phyloP scores from a whole-genome alignment of 129 eudicot species.

The Dittrichia graveolens region DNA sequence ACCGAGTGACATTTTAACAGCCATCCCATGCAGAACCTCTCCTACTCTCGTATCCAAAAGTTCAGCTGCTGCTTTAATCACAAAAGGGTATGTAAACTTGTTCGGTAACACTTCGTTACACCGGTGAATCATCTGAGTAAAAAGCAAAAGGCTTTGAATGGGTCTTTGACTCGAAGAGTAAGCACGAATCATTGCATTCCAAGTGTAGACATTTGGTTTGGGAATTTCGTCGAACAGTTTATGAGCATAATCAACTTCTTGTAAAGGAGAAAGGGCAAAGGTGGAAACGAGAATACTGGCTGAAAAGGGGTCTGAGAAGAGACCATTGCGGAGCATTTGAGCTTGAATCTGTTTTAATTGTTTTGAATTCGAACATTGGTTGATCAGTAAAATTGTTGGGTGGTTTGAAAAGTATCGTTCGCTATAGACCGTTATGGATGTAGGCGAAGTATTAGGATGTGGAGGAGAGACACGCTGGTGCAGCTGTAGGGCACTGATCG shows the following conservation, averaged over 20 bases:
- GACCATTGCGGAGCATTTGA: conserved; percentile 62
- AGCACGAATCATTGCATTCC: conserved; percentile 68
- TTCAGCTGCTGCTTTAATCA: conserved; percentile 64
- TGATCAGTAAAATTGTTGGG: conserved; percentile 44
- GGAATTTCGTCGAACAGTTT: conserved; percentile 71
- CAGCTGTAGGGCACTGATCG: conserved; percentile 22
- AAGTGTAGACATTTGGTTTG: conserved; percentile 61
- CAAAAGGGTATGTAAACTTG: conserved; percentile 79
- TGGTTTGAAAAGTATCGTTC: conserved; percentile 61
- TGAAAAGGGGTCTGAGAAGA: conserved; percentile 67
- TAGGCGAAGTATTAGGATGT: conserved; percentile 1
- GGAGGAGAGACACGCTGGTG: conserved; percentile 29
- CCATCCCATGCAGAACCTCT: conserved; percentile 65
- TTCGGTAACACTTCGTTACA: conserved; percentile 47
- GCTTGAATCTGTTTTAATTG: conserved; percentile 77
- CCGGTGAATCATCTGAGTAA: conserved; percentile 40
- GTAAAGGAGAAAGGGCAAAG: conserved; percentile 32
- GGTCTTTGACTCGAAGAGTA: conserved; percentile 57
- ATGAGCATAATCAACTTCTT: conserved; percentile 58
- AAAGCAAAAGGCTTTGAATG: conserved; percentile 39
- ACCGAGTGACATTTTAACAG: conserved; percentile 44
- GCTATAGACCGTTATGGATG: conserved; percentile 36
- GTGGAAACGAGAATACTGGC: conserved; percentile 60
- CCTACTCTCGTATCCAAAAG: conserved; percentile 45
- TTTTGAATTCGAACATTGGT: conserved; percentile 42